phyloP scores from a whole-genome alignment of 2,329 filamentous ascomycete species.

The Monilinia vaccinii-corymbosi region DNA sequence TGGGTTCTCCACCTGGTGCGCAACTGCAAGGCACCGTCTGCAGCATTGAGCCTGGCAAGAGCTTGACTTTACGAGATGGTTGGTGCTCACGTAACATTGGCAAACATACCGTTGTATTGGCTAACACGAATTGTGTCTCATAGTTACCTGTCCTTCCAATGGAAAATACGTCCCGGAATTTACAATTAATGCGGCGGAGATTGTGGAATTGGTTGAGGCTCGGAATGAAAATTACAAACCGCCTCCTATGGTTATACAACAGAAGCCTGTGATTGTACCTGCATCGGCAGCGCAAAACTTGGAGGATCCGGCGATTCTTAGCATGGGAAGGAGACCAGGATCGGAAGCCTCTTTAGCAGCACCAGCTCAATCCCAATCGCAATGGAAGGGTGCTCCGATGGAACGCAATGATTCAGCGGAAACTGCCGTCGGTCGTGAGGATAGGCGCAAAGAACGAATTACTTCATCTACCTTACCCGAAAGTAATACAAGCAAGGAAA shows the following conservation, averaged over 20 bases:
- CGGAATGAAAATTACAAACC: conserved; percentile 21
- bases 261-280: conserved; percentile 7
- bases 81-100: conserved; percentile 5
- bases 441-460: conserved; percentile 21
- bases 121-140: not conserved
- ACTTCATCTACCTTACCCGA: conserved; percentile 35
- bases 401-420: conserved; percentile 20
- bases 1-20: conserved; percentile 28
- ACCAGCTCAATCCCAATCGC: conserved; percentile 16
- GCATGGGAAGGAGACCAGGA: conserved; percentile 31
- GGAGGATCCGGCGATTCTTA: conserved; percentile 31
- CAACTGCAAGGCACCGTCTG: conserved; percentile 28
- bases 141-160: conserved; percentile 27
- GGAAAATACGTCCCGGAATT: conserved; percentile 27
- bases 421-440: conserved; percentile 19
- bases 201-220: conserved; percentile 28
- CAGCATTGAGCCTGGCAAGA: conserved; percentile 29
- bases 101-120: not conserved
- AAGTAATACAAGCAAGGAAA: conserved; percentile 35
- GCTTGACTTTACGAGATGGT: conserved; percentile 30
- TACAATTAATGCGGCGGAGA: conserved; percentile 29
- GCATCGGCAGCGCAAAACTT: conserved; percentile 16
- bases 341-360: conserved; percentile 10
- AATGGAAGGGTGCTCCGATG: conserved; percentile 29
- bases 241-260: conserved; percentile 4